phyloP scores from a whole-genome alignment of 306 rosid genomes.

The Macrotyloma uniflorum region DNA sequence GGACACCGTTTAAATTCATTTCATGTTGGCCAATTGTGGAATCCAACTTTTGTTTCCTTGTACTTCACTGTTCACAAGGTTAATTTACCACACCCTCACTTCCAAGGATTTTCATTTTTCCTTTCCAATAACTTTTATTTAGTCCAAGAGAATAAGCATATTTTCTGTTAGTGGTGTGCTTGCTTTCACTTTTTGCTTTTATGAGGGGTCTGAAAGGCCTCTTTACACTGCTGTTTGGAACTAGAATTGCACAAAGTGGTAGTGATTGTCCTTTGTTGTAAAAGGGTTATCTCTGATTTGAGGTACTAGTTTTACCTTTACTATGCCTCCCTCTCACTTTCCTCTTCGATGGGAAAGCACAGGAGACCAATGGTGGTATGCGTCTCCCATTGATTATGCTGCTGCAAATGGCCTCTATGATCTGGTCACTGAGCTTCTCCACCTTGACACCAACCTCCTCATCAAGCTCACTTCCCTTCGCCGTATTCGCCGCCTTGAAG shows the following conservation, averaged over 20 bases:
- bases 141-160: slow-evolving; percentile 35
- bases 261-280: slow-evolving; percentile 6
- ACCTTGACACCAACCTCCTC: slow-evolving; percentile 87
- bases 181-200: slow-evolving; percentile 29
- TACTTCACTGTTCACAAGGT: slow-evolving; percentile 29
- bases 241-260: background rate
- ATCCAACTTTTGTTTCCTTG: slow-evolving; percentile 3
- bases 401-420: slow-evolving; percentile 93
- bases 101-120: slow-evolving; percentile 22
- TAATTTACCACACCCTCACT: background rate
- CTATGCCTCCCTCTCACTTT: slow-evolving; percentile 60
- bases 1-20: background rate
- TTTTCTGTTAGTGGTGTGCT: slow-evolving; percentile 7
- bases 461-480: slow-evolving; percentile 91
- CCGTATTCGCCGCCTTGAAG: slow-evolving; percentile 90
- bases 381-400: slow-evolving; percentile 92
- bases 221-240: background rate
- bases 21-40: slow-evolving; percentile 5
- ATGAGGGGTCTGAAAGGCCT: slow-evolving; percentile 25
- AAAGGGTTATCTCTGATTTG: background rate
- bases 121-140: slow-evolving; percentile 25
- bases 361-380: slow-evolving; percentile 96
- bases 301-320: background rate
- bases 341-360: slow-evolving; percentile 98
- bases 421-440: slow-evolving; percentile 87